Conservation (phyloP, 1,284 basidiomycete genomes). For the Apiotrichum sp. region DNA sequence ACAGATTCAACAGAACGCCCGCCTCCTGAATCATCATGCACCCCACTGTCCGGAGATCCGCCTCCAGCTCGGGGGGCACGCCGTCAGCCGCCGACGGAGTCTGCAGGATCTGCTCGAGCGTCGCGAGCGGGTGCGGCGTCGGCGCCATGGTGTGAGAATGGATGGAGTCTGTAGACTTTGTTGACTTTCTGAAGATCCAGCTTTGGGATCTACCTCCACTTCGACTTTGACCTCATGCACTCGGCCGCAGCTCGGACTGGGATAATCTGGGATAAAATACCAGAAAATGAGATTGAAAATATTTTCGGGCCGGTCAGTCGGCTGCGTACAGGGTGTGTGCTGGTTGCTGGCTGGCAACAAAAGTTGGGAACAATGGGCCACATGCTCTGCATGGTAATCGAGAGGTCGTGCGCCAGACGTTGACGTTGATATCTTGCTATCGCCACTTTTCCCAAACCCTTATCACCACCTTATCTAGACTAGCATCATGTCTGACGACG, state of each 20-base stretch:
- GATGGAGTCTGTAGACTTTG: not conserved
- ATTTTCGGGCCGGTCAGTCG: not conserved
- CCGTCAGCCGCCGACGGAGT: conserved; percentile 80
- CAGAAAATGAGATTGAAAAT: conserved; percentile 11
- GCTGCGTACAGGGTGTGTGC: too few species aligned
- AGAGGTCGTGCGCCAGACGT: not conserved
- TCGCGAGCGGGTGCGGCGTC: conserved; percentile 72
- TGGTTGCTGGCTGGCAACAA: not conserved
- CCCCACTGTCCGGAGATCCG: conserved; percentile 77
- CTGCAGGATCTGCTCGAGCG: conserved; percentile 64
- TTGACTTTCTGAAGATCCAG: too few species aligned
- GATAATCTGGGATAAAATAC: conserved; percentile 4
- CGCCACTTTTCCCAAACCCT: not conserved
- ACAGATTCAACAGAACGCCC: conserved; percentile 83
- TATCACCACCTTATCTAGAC: not conserved
- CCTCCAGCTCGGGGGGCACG: conserved; percentile 70
- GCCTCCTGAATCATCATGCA: conserved; percentile 93
- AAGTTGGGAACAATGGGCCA: conserved; percentile 3
- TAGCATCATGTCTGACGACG: conserved; percentile 33
- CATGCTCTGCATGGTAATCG: not conserved
- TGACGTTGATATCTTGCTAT: not conserved
- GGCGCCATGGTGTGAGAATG: conserved; percentile 5
- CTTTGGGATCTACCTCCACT: conserved; percentile 2
- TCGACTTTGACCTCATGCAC: not conserved
- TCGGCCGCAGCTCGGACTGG: too few species aligned